These are phyloP conservation scores for Fomitopsis pulvina DNA, from an alignment of 768 basidiomycete genomes.

Conservation along the genomic window DNA sequence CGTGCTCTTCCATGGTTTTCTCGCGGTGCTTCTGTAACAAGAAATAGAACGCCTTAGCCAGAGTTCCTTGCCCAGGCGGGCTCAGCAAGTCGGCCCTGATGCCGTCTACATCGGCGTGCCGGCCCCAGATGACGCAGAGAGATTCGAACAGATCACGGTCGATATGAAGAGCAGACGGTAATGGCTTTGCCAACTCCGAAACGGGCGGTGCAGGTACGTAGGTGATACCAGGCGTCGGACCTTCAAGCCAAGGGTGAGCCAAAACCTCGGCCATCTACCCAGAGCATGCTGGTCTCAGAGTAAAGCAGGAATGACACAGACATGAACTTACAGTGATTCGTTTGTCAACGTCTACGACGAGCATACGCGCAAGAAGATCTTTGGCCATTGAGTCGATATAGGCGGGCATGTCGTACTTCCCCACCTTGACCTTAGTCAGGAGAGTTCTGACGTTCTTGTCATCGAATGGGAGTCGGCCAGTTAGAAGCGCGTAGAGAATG, in stretches of 20 bases:
- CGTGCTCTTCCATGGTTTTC: conserved; percentile 48
- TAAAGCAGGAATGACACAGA: not conserved
- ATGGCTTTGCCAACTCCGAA: conserved; percentile 56
- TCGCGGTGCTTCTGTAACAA: conserved; percentile 74
- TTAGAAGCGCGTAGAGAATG: conserved; percentile 84
- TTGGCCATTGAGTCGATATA: conserved; percentile 79
- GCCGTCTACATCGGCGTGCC: conserved; percentile 50
- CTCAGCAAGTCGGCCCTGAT: conserved; percentile 66
- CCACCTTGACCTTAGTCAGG: conserved; percentile 80
- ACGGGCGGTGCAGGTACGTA: conserved; percentile 35
- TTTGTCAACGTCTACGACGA: conserved; percentile 74
- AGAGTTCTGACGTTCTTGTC: conserved; percentile 78
- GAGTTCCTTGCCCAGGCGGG: conserved; percentile 59
- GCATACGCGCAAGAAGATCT: conserved; percentile 81
- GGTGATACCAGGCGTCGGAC: conserved; percentile 41
- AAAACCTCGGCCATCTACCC: conserved; percentile 86
- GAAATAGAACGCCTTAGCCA: conserved; percentile 88
- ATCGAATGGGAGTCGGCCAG: conserved; percentile 89
- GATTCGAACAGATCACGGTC: conserved; percentile 75
- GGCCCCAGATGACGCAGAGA: conserved; percentile 79
- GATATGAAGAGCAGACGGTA: conserved; percentile 61
- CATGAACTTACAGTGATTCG: conserved; percentile 65
- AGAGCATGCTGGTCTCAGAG: not conserved
- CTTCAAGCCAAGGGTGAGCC: conserved; percentile 75
- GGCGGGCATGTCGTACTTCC: conserved; percentile 77